Evolutionary conservation across 257 asterid species (phyloP).

Genomic region (Fraxinus quadrangulata): DNA sequence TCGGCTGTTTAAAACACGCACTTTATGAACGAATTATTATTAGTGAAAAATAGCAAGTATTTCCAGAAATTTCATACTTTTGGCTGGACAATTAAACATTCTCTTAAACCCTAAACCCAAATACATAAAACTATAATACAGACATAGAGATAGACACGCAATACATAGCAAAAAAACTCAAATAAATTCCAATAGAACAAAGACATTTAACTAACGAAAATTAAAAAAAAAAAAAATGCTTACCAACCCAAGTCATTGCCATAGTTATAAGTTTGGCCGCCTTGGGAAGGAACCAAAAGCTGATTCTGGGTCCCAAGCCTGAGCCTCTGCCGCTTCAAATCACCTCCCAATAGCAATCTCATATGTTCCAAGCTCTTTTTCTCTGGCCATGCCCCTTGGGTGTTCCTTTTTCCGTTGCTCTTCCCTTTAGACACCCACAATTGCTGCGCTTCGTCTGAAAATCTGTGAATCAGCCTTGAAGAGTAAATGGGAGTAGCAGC

Average conservation of each 20-base stretch:
- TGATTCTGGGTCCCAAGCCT: conserved; percentile 53
- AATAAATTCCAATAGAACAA: not conserved
- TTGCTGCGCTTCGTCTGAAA: conserved; percentile 53
- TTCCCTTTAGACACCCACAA: conserved; percentile 34
- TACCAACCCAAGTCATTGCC: conserved; percentile 76
- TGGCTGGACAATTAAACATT: not conserved
- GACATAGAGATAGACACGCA: not conserved
- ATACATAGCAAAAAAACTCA: not conserved
- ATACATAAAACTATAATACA: too few species aligned
- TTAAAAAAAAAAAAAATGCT: conserved; percentile 19
- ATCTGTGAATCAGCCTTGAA: conserved; percentile 57
- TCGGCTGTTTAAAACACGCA: too few species aligned
- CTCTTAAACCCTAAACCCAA: not conserved
- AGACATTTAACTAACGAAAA: conserved; percentile 2
- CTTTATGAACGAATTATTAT: too few species aligned
- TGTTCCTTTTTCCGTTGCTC: not conserved
- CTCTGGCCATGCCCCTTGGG: conserved; percentile 47
- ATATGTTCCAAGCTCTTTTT: conserved; percentile 48
- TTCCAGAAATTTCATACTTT: not conserved
- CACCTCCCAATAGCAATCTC: conserved; percentile 52
- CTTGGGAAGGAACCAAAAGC: conserved; percentile 50
- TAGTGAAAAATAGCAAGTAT: too few species aligned
- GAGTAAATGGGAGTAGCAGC: conserved; percentile 42
- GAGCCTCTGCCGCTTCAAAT: conserved; percentile 67
- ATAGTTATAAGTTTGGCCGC: conserved; percentile 49